These are phyloP conservation scores for Candida sanyaensis DNA, from an alignment of 1,139 yeast species.

Conservation along the genomic window DNA sequence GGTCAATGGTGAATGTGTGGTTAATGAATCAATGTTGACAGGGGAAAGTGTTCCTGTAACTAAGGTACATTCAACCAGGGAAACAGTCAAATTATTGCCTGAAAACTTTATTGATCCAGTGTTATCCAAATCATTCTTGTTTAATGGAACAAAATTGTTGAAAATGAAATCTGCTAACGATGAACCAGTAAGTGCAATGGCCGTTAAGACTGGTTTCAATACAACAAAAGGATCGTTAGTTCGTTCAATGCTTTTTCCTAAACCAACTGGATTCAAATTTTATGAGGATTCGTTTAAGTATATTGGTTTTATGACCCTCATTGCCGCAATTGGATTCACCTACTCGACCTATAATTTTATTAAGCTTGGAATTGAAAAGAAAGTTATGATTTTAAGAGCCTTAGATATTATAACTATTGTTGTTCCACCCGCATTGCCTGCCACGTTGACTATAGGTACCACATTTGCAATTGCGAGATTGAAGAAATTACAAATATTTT, in stretches of 20 bases:
- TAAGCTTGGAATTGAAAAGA: constrained; percentile 67
- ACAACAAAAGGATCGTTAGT: constrained; percentile 96
- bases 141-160: constrained; percentile 85
- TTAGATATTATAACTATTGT: constrained; percentile 93
- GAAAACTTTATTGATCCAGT: constrained; percentile 64
- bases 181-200: constrained; percentile 85
- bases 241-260: constrained; percentile 95
- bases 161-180: constrained; percentile 69
- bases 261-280: constrained; percentile 90
- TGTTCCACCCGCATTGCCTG: constrained; percentile 98
- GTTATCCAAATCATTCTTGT: constrained; percentile 74
- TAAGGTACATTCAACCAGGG: constrained; percentile 66
- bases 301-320: constrained; percentile 88
- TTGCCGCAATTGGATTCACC: constrained; percentile 83
- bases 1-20: constrained; percentile 88
- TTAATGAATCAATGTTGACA: constrained; percentile 93
- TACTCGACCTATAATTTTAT: constrained; percentile 84
- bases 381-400: constrained; percentile 80
- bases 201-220: constrained; percentile 85
- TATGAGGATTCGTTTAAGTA: constrained; percentile 93
- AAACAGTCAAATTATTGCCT: constrained; percentile 55
- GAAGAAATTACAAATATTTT: constrained; percentile 64
- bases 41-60: constrained; percentile 98
- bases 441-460: constrained; percentile 94
- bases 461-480: constrained; percentile 85